These are phyloP conservation scores for Cenchrus purpureus DNA, from an alignment of 176 grass and related monocot species.

Conservation along the genomic window DNA sequence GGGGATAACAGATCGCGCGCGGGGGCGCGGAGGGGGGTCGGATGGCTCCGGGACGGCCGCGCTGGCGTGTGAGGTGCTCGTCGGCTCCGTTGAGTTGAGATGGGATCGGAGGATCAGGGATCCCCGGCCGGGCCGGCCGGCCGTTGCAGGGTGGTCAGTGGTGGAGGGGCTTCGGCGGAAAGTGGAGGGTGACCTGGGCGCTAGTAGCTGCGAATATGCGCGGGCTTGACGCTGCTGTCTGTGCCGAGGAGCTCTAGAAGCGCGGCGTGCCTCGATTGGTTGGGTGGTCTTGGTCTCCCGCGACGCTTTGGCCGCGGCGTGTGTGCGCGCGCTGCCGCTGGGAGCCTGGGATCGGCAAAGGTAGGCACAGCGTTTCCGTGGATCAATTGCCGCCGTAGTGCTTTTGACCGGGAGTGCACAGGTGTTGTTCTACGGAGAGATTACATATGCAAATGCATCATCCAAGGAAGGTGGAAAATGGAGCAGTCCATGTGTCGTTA, in stretches of 20 bases:
- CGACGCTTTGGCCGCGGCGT: background rate
- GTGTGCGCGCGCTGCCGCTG: too few species aligned
- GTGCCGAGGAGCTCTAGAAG: background rate
- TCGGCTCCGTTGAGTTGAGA: background rate
- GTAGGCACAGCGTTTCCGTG: background rate
- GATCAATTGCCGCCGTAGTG: background rate
- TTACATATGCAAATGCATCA: background rate
- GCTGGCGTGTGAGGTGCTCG: background rate
- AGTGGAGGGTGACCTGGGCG: background rate
- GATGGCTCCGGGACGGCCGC: conserved; percentile 3
- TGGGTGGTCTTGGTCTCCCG: background rate
- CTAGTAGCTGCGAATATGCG: too few species aligned
- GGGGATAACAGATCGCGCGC: background rate
- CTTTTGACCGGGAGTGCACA: background rate
- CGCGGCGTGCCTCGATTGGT: background rate
- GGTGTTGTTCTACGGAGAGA: background rate
- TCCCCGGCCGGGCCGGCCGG: too few species aligned
- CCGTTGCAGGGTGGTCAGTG: too few species aligned
- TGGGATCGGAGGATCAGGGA: too few species aligned
- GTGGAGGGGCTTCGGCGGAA: background rate
- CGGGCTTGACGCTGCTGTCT: background rate
- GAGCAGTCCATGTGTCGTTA: background rate
- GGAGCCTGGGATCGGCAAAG: background rate
- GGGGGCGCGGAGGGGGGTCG: background rate
- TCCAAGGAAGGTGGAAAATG: background rate